Evolutionary conservation across 805 yeast genomes (phyloP), one percentile per base, ranked within the genome.

Genomic region (Huiozyma sinensis): DNA sequence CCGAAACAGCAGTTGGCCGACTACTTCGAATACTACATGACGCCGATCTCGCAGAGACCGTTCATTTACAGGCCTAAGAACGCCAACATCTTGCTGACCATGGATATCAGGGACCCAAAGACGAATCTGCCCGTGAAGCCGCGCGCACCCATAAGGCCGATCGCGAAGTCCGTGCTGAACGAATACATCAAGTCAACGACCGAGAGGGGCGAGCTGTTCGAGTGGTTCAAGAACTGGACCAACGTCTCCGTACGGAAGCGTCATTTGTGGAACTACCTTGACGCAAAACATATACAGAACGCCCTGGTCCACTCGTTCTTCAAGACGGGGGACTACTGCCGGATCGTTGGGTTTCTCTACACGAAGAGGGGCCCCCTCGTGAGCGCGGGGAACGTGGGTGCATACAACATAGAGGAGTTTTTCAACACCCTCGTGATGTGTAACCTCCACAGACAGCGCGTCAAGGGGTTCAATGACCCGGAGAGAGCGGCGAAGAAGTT

Each of bases 31-130:
- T 69, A 62, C 49, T 61, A 61, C 50, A 57, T 56, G 34, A 64
- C 70, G 2, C 54, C 58, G 29, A 58, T 53, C 37, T 45, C 54
- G 3, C 41, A 66, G 30, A 66, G 64, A 54, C 68, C 70, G 6
- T 55, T 62, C 39, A 64, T 69, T 28, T 69, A 69, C 51, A 64
- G 71, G 52, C 63, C 65, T 33, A 66, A 60, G 44, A 68, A 69
- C 48, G 61, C 69, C 2, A 58, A 65, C 29, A 61, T 52, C 40
- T 50, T 69, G 36, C 43, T 67, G 34, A 58, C 68, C 8, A 63
- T 67, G 64, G 71, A 67, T 47, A 38, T 67, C 32, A 66, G 65
- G 55, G 69, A 69, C 47, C 62, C 64, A 6, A 55, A 47, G 2
- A 59, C 65, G 0, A 58, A 60, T 38, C 46, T 52, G 27, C 63